Evolutionary conservation across 1,139 yeast species (phyloP), one percentile per base, ranked within the genome.

Genomic region (Pichia sp.): DNA sequence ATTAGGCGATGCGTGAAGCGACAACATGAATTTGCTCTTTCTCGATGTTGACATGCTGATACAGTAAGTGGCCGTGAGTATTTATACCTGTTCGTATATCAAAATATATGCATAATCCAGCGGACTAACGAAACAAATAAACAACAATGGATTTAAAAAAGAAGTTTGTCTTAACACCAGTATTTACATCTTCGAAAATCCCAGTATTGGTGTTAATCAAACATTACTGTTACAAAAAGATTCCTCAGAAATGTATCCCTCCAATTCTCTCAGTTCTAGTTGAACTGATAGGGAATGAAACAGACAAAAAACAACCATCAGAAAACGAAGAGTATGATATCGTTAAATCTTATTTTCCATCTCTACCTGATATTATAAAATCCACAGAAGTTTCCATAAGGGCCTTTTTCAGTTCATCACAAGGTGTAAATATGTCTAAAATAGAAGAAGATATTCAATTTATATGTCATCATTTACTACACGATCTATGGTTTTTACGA

Each of bases 181-280:
- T 61, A 1, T 46, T 67, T 20, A 60, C 68, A 3, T 63, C 70
- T 1, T 57, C 65, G 31, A 66, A 66, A 43, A 50, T 68, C 0
- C 64, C 66, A 1, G 44, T 66, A 2, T 43, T 68, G n/a, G 55
- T 61, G 1, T 45, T 68, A 20, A 60, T 67, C 7, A 62, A 62
- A 3, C 66, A 64, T 0, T 66, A 66, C 41, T 67, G 71, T 37
- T 53, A 61, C 13, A 62, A 63, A 6, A 51, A 53, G 14, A 49
- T 66, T 2, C 70, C 72, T 8, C 46, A 55, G 16, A 52, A 52
- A 22, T 56, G 61, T 15, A 56, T 59, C 21, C 60, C 69, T 5
- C 64, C 69, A 1, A 46, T 66, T 16, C 48, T 68, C 23, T 50
- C 66, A 8, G 52, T 62, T 1, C 48, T 66, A 6, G 69, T 66